Percentiles rank a stretch among this genome's conserved stretches.
These are phyloP conservation scores for Fimicolochytrium jonesii DNA, from an alignment of 192 early-diverging fungal species.

Conservation along the genomic window DNA sequence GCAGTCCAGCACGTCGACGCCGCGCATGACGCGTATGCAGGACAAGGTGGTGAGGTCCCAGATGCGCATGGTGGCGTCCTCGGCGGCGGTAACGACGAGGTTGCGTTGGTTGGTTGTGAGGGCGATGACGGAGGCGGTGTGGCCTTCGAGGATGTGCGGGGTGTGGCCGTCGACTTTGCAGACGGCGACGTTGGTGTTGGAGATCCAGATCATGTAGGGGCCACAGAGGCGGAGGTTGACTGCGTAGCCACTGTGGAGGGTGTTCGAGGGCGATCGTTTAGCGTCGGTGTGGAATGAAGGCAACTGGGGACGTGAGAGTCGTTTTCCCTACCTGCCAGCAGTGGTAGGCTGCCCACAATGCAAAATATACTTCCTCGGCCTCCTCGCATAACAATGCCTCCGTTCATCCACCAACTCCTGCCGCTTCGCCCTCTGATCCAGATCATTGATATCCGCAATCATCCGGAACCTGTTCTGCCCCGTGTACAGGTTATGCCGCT, in stretches of 20 bases:
- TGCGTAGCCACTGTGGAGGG: constrained; percentile 35
- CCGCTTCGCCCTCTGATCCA: constrained; percentile 1
- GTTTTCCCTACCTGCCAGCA: constrained; percentile 26
- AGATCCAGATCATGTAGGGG: constrained; percentile 29
- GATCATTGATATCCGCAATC: constrained; percentile 16
- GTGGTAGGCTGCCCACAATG: constrained; percentile 36
- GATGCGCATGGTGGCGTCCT: constrained; percentile 28
- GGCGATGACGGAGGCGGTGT: constrained; percentile 25
- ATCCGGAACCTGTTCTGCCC: constrained; percentile 29
- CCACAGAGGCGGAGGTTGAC: constrained; percentile 36
- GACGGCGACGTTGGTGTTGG: constrained; percentile 14
- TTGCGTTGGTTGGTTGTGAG: constrained; percentile 29
- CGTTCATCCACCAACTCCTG: constrained; percentile 23
- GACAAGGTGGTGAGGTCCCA: constrained; percentile 17
- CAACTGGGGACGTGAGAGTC: no score
- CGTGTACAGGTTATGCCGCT: constrained; percentile 22
- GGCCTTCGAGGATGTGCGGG: constrained; percentile 15
- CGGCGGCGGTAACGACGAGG: constrained; percentile 27
- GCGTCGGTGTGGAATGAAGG: no score
- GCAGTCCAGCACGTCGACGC: constrained; percentile 29
- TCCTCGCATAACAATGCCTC: not conserved
- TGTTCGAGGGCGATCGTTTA: no score
- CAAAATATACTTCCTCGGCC: constrained; percentile 18
- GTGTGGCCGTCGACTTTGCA: constrained; percentile 25
- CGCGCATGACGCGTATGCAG: constrained; percentile 11